Percentiles rank a stretch among this genome's conserved stretches.
Evolutionary conservation across 2,329 filamentous ascomycete genomes (phyloP).

Genomic region (Penicillium sp.): DNA sequence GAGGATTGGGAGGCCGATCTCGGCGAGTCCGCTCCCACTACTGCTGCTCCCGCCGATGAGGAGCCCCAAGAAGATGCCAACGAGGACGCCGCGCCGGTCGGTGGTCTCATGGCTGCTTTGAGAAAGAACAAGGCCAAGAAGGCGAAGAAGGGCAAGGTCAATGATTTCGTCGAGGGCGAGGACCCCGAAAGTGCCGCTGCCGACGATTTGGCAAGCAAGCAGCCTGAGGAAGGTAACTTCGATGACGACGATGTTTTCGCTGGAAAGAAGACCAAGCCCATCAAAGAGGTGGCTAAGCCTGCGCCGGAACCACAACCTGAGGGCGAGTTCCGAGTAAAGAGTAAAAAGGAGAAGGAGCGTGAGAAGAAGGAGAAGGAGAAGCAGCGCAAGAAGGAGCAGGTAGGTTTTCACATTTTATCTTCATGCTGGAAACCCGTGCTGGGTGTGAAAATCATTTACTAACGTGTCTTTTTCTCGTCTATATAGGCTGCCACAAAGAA

Average conservation of each 20-base stretch:
- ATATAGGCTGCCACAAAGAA: conserved; percentile 76
- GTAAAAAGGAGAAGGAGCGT: conserved; percentile 97
- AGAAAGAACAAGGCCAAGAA: conserved; percentile 76
- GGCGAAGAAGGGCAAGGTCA: conserved; percentile 77
- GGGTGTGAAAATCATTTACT: not conserved
- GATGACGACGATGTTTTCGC: conserved; percentile 83
- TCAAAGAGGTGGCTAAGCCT: conserved; percentile 41
- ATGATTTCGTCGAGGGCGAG: conserved; percentile 67
- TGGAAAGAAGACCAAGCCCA: conserved; percentile 58
- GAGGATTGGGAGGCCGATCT: conserved; percentile 94
- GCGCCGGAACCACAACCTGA: conserved; percentile 40
- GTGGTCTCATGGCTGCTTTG: conserved; percentile 69
- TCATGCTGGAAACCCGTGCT: not conserved
- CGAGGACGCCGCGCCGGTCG: conserved; percentile 48
- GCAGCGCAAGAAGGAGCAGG: conserved; percentile 96
- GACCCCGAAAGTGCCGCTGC: conserved; percentile 41
- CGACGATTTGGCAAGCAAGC: conserved; percentile 52
- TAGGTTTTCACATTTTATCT: conserved; percentile 36
- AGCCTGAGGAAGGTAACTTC: conserved; percentile 68
- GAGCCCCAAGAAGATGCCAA: conserved; percentile 43
- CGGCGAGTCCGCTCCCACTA: conserved; percentile 58
- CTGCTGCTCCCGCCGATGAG: conserved; percentile 37
- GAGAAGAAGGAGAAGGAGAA: conserved; percentile 97
- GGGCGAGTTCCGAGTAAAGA: conserved; percentile 63
- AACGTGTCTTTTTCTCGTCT: conserved; percentile 8